These are phyloP conservation scores for Neocucurbitaria cava DNA, from an alignment of 2,329 filamentous ascomycete species.

Conservation along the genomic window DNA sequence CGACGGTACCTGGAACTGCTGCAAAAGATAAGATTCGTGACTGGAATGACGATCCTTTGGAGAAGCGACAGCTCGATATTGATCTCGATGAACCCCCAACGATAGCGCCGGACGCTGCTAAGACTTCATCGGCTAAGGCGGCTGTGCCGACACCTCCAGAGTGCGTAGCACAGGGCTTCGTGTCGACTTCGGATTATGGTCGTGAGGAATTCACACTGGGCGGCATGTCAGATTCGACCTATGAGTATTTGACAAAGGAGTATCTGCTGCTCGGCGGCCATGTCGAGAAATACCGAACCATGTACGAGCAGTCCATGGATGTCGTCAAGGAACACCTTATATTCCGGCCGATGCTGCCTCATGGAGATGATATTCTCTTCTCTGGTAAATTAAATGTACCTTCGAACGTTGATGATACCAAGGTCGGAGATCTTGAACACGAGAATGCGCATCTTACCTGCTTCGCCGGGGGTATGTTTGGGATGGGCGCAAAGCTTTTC, in stretches of 20 bases:
- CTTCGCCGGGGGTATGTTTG: slow-evolving; percentile 75
- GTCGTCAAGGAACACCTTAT: slow-evolving; percentile 56
- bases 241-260: slow-evolving; percentile 57
- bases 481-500: slow-evolving; percentile 69
- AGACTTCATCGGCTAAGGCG: slow-evolving; percentile 10
- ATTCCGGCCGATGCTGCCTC: slow-evolving; percentile 59
- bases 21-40: slow-evolving; percentile 28
- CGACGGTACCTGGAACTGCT: slow-evolving; percentile 9
- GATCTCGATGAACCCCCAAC: slow-evolving; percentile 19
- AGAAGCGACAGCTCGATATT: slow-evolving; percentile 34
- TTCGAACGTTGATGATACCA: slow-evolving; percentile 32
- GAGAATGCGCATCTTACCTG: slow-evolving; percentile 70
- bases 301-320: slow-evolving; percentile 63
- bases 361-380: slow-evolving; percentile 55
- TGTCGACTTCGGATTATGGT: slow-evolving; percentile 53
- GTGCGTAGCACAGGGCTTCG: slow-evolving; percentile 62
- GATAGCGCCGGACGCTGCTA: slow-evolving; percentile 6
- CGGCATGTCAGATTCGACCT: slow-evolving; percentile 51
- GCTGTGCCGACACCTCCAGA: slow-evolving; percentile 30
- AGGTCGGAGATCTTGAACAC: slow-evolving; percentile 34
- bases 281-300: slow-evolving; percentile 56
- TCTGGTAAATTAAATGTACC: slow-evolving; percentile 47
- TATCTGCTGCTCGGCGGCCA: slow-evolving; percentile 56
- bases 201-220: slow-evolving; percentile 53
- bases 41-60: slow-evolving; percentile 25